Percentiles rank a stretch among this genome's conserved stretches.
phyloP scores from a whole-genome alignment of 2,329 filamentous ascomycete species.

The Fusarium virguliforme region DNA sequence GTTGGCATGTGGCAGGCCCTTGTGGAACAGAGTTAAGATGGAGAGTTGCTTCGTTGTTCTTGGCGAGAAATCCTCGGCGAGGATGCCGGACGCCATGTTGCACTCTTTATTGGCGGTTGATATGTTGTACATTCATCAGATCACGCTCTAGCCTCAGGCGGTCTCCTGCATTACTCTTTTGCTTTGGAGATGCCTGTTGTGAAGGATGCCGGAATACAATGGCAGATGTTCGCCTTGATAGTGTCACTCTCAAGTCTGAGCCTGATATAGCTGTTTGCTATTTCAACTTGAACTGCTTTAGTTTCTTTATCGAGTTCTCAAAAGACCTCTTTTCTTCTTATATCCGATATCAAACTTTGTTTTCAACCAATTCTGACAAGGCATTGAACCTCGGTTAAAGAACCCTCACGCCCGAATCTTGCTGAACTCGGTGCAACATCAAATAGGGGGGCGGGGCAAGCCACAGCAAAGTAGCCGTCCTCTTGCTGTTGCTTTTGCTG shows the following conservation, averaged over 20 bases:
- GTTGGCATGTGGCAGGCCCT: neutral
- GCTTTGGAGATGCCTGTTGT: neutral
- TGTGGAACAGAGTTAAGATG: neutral
- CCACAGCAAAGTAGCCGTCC: no score
- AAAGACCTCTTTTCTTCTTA: no score
- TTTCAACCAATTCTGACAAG: no score
- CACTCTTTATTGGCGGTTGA: neutral
- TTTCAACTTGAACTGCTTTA: neutral
- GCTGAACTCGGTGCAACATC: no score
- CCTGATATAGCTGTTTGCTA: neutral
- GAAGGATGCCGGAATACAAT: neutral
- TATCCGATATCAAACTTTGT: no score
- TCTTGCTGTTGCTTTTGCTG: no score
- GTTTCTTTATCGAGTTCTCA: neutral
- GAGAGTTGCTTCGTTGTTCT: neutral
- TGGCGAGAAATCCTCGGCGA: conserved; percentile 3
- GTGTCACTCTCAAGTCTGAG: neutral
- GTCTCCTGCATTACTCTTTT: neutral
- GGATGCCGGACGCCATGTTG: neutral
- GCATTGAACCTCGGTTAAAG: no score
- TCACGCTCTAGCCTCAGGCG: neutral
- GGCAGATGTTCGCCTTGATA: neutral
- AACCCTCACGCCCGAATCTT: no score
- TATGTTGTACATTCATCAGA: neutral
- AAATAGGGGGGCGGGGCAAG: no score